These are phyloP conservation scores for Corylus avellana DNA, from an alignment of 306 rosid species.

Conservation along the genomic window DNA sequence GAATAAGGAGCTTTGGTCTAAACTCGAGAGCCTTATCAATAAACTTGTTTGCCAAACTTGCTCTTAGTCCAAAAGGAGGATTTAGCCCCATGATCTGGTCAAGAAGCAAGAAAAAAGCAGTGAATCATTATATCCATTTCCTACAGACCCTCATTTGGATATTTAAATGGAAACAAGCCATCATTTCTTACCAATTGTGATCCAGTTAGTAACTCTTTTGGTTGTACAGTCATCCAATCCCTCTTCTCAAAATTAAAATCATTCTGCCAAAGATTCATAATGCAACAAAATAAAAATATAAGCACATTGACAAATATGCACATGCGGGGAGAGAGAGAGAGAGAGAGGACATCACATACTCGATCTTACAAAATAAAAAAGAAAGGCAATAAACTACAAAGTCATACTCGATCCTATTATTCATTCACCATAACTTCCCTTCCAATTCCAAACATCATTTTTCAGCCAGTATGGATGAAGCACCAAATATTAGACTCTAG, in stretches of 20 bases:
- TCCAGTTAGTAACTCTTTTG: constrained; percentile 71
- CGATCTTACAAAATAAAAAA: neutral
- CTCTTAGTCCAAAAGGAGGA: constrained; percentile 89
- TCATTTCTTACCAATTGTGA: constrained; percentile 61
- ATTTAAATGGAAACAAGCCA: constrained; percentile 19
- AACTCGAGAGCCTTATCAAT: constrained; percentile 83
- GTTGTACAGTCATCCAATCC: constrained; percentile 79
- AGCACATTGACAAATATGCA: neutral
- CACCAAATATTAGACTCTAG: neutral
- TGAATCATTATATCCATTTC: neutral
- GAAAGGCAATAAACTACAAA: neutral
- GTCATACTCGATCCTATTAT: neutral
- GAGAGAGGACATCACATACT: neutral
- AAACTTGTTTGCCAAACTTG: constrained; percentile 73
- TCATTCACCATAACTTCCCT: neutral
- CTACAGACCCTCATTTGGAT: constrained; percentile 10
- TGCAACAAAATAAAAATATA: neutral
- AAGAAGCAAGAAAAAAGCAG: constrained; percentile 20
- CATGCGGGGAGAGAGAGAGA: neutral
- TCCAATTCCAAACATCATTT: neutral
- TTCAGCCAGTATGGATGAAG: neutral
- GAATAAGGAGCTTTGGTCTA: constrained; percentile 77
- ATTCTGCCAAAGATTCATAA: constrained; percentile 54
- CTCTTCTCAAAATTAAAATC: constrained; percentile 86
- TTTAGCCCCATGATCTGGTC: constrained; percentile 90